phyloP scores from a whole-genome alignment of 352 stramenopile genomes.

The Globisporangium barbulae region DNA sequence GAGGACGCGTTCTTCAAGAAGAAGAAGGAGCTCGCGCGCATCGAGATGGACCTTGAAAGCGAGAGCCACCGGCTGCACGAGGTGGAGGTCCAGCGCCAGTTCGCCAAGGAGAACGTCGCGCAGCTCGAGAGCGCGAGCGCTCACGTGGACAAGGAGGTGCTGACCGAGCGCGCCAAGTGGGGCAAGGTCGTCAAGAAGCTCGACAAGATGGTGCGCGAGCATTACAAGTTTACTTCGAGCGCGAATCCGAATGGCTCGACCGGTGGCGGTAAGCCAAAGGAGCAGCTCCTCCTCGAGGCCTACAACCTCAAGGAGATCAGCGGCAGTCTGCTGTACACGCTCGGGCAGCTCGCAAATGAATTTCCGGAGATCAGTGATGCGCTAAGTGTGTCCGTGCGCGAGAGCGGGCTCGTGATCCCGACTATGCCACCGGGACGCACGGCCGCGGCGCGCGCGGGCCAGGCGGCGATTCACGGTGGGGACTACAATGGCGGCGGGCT shows the following conservation, averaged over 20 bases:
- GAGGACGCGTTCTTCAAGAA: conserved; percentile 90
- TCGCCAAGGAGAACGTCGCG: conserved; percentile 53
- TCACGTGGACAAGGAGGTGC: conserved; percentile 74
- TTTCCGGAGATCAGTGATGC: conserved; percentile 92
- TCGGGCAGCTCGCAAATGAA: conserved; percentile 91
- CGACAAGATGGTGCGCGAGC: conserved; percentile 58
- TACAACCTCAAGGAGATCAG: conserved; percentile 80
- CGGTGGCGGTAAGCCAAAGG: conserved; percentile 43
- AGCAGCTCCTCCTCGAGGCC: conserved; percentile 82
- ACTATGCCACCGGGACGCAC: conserved; percentile 63
- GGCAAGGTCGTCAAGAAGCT: conserved; percentile 71
- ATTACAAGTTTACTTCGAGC: conserved; percentile 28
- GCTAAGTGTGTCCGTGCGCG: conserved; percentile 66
- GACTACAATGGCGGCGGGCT: conserved; percentile 23
- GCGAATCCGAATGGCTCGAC: conserved; percentile 5
- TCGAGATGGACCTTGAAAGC: conserved; percentile 83
- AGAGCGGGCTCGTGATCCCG: conserved; percentile 77
- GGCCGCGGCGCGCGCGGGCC: conserved; percentile 38
- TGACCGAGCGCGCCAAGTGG: conserved; percentile 62
- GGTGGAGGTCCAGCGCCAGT: conserved; percentile 64
- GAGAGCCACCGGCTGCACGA: conserved; percentile 64
- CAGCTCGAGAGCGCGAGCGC: conserved; percentile 55
- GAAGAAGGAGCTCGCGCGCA: conserved; percentile 92
- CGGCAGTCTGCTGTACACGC: conserved; percentile 86
- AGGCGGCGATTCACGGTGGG: conserved; percentile 13